These are phyloP conservation scores for Entomophthora muscae DNA, from an alignment of 371 early-diverging fungal genomes.

Conservation along the genomic window DNA sequence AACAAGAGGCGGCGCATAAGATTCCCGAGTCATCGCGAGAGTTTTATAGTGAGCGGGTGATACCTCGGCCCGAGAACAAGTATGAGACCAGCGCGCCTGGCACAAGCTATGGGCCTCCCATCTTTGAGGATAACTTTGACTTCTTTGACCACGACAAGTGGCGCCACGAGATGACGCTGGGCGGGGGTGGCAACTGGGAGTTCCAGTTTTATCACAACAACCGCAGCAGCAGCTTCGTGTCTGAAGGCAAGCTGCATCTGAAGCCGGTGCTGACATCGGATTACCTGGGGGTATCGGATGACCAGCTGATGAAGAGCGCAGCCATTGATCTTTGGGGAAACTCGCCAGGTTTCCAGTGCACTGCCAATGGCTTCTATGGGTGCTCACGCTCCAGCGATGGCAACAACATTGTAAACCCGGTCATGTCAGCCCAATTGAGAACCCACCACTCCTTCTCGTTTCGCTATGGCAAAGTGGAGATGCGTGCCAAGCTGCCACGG, in stretches of 20 bases:
- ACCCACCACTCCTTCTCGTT: slow-evolving; percentile 26
- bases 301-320: slow-evolving; percentile 14
- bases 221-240: slow-evolving; percentile 38
- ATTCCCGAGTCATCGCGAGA: too few relatives aligned
- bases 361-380: slow-evolving; percentile 21
- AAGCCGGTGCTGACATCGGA: slow-evolving; percentile 36
- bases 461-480: slow-evolving; percentile 39
- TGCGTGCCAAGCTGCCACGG: slow-evolving; percentile 36
- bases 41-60: too few relatives aligned
- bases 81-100: too few relatives aligned
- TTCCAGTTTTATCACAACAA: slow-evolving; percentile 37
- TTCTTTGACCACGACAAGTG: slow-evolving; percentile 1
- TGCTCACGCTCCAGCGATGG: slow-evolving; percentile 29
- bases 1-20: too few relatives aligned
- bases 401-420: slow-evolving; percentile 39
- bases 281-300: slow-evolving; percentile 13
- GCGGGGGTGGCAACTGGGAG: slow-evolving; percentile 24
- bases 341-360: slow-evolving; percentile 19
- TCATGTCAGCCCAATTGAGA: slow-evolving; percentile 36
- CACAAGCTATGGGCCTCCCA: neutral
- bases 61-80: too few relatives aligned
- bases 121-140: slow-evolving; percentile 9
- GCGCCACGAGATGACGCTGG: slow-evolving; percentile 8
- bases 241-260: slow-evolving; percentile 38
- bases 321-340: slow-evolving; percentile 18